Conservation (phyloP, 108 stramenopile genomes). For the Asterionellopsis glacialis region DNA sequence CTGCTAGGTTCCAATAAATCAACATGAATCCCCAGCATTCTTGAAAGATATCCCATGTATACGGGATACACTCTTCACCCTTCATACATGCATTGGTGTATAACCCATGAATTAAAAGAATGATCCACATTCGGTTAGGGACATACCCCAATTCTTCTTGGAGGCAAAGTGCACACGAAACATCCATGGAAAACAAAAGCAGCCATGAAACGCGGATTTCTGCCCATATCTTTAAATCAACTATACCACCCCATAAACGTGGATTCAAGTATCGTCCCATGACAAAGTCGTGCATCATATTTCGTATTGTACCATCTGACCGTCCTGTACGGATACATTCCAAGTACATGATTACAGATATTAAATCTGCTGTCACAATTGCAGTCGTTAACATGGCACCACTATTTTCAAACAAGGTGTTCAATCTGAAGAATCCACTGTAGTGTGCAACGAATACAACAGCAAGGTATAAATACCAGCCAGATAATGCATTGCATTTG, state of each 20-base stretch:
- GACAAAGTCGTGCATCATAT: constrained; percentile 41
- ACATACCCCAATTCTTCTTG: constrained; percentile 25
- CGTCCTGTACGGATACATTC: constrained; percentile 16
- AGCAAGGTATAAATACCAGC: constrained; percentile 37
- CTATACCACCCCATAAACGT: constrained; percentile 29
- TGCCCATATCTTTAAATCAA: constrained; percentile 55
- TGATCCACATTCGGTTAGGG: constrained; percentile 39
- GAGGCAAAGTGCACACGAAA: constrained; percentile 31
- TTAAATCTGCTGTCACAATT: constrained; percentile 31
- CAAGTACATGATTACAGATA: constrained; percentile 29
- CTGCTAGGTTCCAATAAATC: constrained; percentile 64
- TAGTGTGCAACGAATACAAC: constrained; percentile 23
- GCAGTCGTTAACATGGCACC: constrained; percentile 41
- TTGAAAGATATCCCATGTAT: constrained; percentile 66
- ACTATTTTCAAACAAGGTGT: constrained; percentile 26
- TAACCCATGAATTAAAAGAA: constrained; percentile 47
- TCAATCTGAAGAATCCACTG: constrained; percentile 24
- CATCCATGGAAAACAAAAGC: constrained; percentile 30
- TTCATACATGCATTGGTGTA: constrained; percentile 62
- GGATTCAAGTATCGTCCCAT: constrained; percentile 58
- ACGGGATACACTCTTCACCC: constrained; percentile 63
- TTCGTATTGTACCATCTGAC: constrained; percentile 33
- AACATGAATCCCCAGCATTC: constrained; percentile 65
- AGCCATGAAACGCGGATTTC: constrained; percentile 59
- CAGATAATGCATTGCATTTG: constrained; percentile 35